Evolutionary conservation across 2,329 filamentous ascomycete species (phyloP).

Genomic region (Penicillium capsulatum): DNA sequence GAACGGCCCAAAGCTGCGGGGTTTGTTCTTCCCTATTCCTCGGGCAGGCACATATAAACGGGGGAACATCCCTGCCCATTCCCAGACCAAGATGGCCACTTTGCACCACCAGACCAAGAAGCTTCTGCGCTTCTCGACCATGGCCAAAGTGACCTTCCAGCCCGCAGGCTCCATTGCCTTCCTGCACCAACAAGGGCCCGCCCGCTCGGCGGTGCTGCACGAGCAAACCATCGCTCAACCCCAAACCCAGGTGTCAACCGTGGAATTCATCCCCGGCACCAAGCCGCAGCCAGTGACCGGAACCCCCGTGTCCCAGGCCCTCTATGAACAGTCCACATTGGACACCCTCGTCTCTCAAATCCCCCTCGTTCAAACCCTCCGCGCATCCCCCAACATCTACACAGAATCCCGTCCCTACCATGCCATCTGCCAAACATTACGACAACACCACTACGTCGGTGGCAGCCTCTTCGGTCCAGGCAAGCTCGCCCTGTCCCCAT

Average conservation of each 20-base stretch:
- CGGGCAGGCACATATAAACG: no score
- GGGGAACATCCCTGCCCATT: no score
- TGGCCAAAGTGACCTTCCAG: conserved; percentile 2
- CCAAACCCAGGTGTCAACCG: conserved; percentile 9
- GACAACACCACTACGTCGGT: conserved; percentile 70
- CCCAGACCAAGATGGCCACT: conserved; percentile 5
- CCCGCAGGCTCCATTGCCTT: conserved; percentile 5
- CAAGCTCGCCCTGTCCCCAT: conserved; percentile 71
- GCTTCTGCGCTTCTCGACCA: conserved; percentile 11
- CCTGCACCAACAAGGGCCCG: conserved; percentile 22
- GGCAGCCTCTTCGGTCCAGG: conserved; percentile 69
- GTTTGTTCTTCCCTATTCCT: no score
- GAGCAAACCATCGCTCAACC: conserved; percentile 20
- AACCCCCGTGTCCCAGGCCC: not conserved
- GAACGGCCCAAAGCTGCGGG: no score
- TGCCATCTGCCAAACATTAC: conserved; percentile 67
- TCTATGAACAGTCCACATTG: conserved; percentile 7
- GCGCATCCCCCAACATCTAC: conserved; percentile 56
- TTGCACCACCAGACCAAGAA: conserved; percentile 10
- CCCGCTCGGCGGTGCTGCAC: conserved; percentile 23
- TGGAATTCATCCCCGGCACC: not conserved
- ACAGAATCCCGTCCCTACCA: conserved; percentile 76
- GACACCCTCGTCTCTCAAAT: conserved; percentile 44
- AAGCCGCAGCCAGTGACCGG: no score
- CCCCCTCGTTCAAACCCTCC: conserved; percentile 64